Base-by-base conservation (phyloP, 768 basidiomycete genomes). In the Mycena pura region DNA sequence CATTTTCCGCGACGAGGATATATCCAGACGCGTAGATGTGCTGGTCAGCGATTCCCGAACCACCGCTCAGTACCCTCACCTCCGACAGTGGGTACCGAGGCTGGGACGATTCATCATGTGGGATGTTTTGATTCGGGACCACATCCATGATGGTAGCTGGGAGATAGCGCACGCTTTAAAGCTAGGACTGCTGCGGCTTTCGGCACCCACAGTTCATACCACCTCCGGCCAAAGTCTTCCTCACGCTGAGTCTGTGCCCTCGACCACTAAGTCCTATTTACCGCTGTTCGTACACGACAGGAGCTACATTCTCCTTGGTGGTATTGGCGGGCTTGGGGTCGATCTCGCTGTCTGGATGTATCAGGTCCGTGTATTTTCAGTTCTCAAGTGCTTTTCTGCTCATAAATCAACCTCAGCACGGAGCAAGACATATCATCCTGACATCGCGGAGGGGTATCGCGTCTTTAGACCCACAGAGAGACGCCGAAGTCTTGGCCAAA, bases 301-400 rank as follows among this genome's bases (percentile, higher is more conserved):
- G 6, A n/a, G 3, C 2, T 57, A 57, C 22, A 31, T 39, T 15
- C 55, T 57, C 9, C 25, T 57, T 9, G 53, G 41, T 3, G 53
- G 53, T n/a, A 44, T 54, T 9, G 41, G 53, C 22, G 53, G 40
- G 2, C 53, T 54, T 17, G 53, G 53, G 7, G 25, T 54, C 19
- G 53, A 54, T 27, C 43, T 54, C 10, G 53, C 53, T 3, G 22
- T 56, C 6, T 56, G 55, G 55, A 28, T 9, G 9, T 36, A 17
- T 36, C 9, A 17, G 34, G 17, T n/a, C n/a, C n/a, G n/a, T n/a
- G n/a, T n/a, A n/a, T n/a, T n/a, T n/a, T n/a, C n/a, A n/a, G n/a
- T n/a, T n/a, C n/a, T n/a, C n/a, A n/a, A n/a, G n/a, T n/a, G n/a
- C n/a, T n/a, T n/a, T n/a, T n/a, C n/a, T n/a, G n/a, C n/a, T n/a